A percentile compares a stretch with the other conserved stretches of the same genome.
Conservation (phyloP, 2,329 filamentous ascomycete species). For the Epichloe glyceriae region DNA sequence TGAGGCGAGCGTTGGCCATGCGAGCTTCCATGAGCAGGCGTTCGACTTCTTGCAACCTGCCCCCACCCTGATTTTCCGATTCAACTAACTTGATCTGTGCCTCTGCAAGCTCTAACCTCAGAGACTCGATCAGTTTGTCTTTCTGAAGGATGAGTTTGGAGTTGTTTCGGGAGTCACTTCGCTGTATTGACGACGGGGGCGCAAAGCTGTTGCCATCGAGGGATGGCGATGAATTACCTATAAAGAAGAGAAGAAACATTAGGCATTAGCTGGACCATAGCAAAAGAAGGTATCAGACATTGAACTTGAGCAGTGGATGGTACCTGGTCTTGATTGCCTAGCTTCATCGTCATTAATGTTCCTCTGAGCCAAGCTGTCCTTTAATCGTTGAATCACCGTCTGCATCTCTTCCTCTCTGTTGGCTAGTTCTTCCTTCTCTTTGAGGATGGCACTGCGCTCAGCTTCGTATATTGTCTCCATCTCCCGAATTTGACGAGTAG, state of each 20-base stretch:
- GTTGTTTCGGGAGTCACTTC: slow-evolving; percentile 79
- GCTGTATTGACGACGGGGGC: slow-evolving; percentile 68
- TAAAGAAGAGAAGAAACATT: slow-evolving; percentile 3
- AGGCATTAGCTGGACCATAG: slow-evolving; percentile 9
- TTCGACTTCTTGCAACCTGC: slow-evolving; percentile 80
- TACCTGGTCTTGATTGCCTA: slow-evolving; percentile 45
- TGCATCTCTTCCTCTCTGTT: slow-evolving; percentile 85
- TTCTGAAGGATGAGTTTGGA: slow-evolving; percentile 88
- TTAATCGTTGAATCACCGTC: slow-evolving; percentile 76
- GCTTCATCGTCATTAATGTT: slow-evolving; percentile 45
- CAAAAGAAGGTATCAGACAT: not conserved
- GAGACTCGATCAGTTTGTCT: slow-evolving; percentile 86
- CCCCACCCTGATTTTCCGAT: slow-evolving; percentile 83
- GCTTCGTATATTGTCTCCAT: slow-evolving; percentile 87
- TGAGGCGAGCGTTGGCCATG: slow-evolving; percentile 88
- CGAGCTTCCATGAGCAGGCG: slow-evolving; percentile 79
- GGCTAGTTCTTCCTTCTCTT: slow-evolving; percentile 81
- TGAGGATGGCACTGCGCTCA: slow-evolving; percentile 73
- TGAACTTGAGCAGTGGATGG: slow-evolving; percentile 12
- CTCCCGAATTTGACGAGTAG: slow-evolving; percentile 72
- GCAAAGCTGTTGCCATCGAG: slow-evolving; percentile 72
- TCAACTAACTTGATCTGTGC: slow-evolving; percentile 92
- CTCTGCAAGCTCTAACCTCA: slow-evolving; percentile 85
- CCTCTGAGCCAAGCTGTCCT: slow-evolving; percentile 74
- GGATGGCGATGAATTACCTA: slow-evolving; percentile 48